A percentile compares a stretch with the other conserved stretches of the same genome.
Conservation (phyloP, 2,329 filamentous ascomycete genomes). For the Apiospora marii region DNA sequence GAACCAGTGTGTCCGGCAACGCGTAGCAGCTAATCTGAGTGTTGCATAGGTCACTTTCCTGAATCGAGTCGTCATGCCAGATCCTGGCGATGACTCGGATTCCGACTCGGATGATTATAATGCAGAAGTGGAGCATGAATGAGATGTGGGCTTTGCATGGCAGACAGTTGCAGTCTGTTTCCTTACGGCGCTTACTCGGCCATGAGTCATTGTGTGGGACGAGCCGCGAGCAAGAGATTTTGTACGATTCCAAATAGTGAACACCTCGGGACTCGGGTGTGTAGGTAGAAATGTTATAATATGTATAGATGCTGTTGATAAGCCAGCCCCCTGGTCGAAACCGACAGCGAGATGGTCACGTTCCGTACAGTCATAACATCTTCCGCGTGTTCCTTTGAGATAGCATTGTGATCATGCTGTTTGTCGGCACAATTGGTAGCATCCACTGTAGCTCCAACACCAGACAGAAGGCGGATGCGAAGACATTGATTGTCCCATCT, state of each 20-base stretch:
- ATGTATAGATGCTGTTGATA: neutral
- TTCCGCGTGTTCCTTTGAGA: neutral
- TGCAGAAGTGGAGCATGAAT: neutral
- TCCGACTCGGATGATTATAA: constrained; percentile 29
- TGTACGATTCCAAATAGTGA: neutral
- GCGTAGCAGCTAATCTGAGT: neutral
- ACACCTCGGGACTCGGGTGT: neutral
- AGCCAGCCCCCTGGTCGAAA: neutral
- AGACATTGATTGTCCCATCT: too few species aligned
- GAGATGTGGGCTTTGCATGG: neutral
- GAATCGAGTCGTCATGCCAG: constrained; percentile 78
- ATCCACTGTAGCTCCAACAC: neutral
- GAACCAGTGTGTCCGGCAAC: too few species aligned
- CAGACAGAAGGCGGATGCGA: too few species aligned
- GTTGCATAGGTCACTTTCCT: constrained; percentile 69
- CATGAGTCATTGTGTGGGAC: too few species aligned
- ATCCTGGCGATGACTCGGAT: constrained; percentile 57
- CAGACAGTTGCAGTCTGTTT: neutral
- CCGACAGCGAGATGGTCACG: neutral
- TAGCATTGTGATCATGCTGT: neutral
- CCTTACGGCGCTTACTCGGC: too few species aligned
- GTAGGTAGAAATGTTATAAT: neutral
- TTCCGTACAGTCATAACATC: neutral
- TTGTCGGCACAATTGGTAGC: neutral
- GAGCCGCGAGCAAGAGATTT: neutral